Evolutionary conservation across 805 yeast genomes (phyloP).

Genomic region (Yarrowia hollandica): DNA sequence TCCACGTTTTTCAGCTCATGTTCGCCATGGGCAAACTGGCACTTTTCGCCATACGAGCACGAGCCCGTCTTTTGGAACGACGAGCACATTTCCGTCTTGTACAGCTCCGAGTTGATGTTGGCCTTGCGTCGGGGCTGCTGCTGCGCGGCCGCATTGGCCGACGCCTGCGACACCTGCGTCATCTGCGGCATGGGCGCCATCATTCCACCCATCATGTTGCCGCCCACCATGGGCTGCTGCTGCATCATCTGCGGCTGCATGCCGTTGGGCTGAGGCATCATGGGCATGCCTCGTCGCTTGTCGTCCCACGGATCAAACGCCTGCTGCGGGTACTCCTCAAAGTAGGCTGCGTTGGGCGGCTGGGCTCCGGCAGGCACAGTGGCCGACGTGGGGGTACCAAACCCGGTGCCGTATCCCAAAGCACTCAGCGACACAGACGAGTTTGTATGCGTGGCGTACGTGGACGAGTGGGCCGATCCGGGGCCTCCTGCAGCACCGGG

Average conservation of each 20-base stretch:
- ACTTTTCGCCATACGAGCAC: conserved; percentile 87
- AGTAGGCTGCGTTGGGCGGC: conserved; percentile 23
- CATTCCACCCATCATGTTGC: conserved; percentile 3
- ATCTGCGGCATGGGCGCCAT: conserved; percentile 3
- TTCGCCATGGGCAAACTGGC: conserved; percentile 93
- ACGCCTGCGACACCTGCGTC: conserved; percentile 3
- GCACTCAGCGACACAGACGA: conserved; percentile 14
- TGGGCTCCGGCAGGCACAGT: conserved; percentile 11
- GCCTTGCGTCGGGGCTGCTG: conserved; percentile 39
- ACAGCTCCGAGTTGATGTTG: conserved; percentile 59
- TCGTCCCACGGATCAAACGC: conserved; percentile 27
- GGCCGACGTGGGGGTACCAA: conserved; percentile 2
- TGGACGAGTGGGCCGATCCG: conserved; percentile 17
- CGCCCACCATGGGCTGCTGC: not conserved
- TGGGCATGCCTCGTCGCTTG: conserved; percentile 12
- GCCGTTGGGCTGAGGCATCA: conserved; percentile 16
- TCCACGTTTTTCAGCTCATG: conserved; percentile 70
- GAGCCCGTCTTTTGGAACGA: conserved; percentile 64
- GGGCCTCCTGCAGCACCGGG: conserved; percentile 1
- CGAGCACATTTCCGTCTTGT: conserved; percentile 88
- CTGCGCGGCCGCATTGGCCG: conserved; percentile 9
- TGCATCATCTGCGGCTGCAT: conserved; percentile 2
- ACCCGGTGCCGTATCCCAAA: conserved; percentile 16
- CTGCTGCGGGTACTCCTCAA: conserved; percentile 25
- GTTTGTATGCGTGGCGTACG: conserved; percentile 16